Evolutionary conservation across 768 basidiomycete species (phyloP), one percentile per base, ranked within the genome.

Genomic region (Auriscalpium microsporum): DNA sequence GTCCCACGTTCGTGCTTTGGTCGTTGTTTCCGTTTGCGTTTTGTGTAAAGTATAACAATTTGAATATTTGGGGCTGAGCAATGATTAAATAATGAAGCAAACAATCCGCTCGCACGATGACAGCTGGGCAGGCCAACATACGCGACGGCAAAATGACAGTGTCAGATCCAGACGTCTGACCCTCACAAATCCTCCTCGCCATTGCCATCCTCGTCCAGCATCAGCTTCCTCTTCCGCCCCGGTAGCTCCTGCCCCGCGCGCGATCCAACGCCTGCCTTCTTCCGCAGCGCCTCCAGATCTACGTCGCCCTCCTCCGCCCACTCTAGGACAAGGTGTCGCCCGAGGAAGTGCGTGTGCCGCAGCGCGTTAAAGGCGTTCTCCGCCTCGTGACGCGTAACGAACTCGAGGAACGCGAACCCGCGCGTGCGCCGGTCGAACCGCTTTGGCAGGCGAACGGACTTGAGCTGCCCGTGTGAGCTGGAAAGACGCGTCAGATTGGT

Each of bases 371-470:
- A 92, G 0, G 92, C 95, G 45, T 86, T 86, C 68, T 92, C 87
- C 2, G 95, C 95, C 64, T 99, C 95, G 49, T 84, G 83, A 16
- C 89, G 80, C 2, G 91, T 86, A 17, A 89, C 79, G 67, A 98
- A 98, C 61, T 99, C 94, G 63, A 97, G 76, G 74, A 98, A 99
- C 1, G 94, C 96, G 68, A 98, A 99, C 4, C 96, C 96, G 35
- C 96, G 84, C 2, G 89, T 84, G 46, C 87, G 80, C 14, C 86
- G 80, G 64, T 94, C 87, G 72, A 95, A 90, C 67, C 93, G 93
- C 69, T 86, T 88, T 14, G 96, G 96, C 2, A 99, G 69, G 5
- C 96, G 89, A 0, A 94, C 87, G 0, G 94, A 94, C 71, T 96
- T 97, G 71, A 98, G 82, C 53, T 88, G 85, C 1, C 94, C 95